phyloP scores from a whole-genome alignment of 164 flowering plant species.

The Stephania japonica region DNA sequence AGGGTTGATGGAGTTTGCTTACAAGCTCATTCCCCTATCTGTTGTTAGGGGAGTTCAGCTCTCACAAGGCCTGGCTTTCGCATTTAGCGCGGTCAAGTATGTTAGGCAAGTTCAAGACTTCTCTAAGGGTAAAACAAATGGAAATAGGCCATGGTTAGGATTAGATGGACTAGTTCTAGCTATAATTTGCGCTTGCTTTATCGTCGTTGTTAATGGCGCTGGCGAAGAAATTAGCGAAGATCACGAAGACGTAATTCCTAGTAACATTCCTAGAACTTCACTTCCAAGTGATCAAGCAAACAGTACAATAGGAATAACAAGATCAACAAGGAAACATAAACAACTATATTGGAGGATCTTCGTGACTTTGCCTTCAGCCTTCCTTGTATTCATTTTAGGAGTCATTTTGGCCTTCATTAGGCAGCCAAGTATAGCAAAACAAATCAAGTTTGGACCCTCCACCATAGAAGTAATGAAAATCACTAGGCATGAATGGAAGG shows the following conservation, averaged over 20 bases:
- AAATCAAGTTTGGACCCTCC: slow-evolving; percentile 56
- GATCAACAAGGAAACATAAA: slow-evolving; percentile 15
- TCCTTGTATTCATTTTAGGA: slow-evolving; percentile 61
- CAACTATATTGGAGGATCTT: slow-evolving; percentile 26
- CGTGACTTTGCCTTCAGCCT: slow-evolving; percentile 58
- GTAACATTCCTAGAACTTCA: slow-evolving; percentile 3
- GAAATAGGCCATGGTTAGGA: slow-evolving; percentile 64
- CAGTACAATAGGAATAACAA: not conserved
- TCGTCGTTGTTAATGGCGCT: slow-evolving; percentile 57
- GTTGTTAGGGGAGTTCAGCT: slow-evolving; percentile 93
- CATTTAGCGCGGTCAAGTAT: slow-evolving; percentile 68
- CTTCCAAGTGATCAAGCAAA: not conserved
- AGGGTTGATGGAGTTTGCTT: slow-evolving; percentile 63
- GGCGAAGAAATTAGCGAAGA: slow-evolving; percentile 37
- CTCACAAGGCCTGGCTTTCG: slow-evolving; percentile 83
- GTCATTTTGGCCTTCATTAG: slow-evolving; percentile 51
- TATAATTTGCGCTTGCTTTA: slow-evolving; percentile 53
- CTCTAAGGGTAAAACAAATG: slow-evolving; percentile 47
- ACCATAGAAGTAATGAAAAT: slow-evolving; percentile 32
- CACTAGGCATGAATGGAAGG: slow-evolving; percentile 52
- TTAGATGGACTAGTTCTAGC: slow-evolving; percentile 75
- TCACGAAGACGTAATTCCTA: not conserved
- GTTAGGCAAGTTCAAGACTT: slow-evolving; percentile 52
- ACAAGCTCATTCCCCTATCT: slow-evolving; percentile 58
- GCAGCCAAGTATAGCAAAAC: slow-evolving; percentile 35